Evolutionary conservation across 306 rosid species (phyloP).

Genomic region (Quercus wislizeni): DNA sequence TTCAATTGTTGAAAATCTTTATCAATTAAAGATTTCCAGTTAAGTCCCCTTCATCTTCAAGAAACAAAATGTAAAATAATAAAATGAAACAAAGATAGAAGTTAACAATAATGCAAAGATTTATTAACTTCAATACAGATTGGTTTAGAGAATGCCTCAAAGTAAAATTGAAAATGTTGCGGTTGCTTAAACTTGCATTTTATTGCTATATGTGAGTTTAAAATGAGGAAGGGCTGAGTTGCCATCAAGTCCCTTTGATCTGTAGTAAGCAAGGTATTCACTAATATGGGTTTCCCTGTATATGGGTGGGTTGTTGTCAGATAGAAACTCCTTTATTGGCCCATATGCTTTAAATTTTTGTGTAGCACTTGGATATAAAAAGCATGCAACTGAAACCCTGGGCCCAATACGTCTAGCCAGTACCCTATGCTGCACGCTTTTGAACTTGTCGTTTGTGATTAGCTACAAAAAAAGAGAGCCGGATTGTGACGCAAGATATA

Average conservation of each 20-base stretch:
- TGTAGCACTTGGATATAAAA: conserved; percentile 55
- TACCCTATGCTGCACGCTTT: conserved; percentile 41
- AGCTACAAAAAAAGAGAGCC: conserved; percentile 36
- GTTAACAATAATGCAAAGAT: background rate
- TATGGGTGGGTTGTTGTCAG: conserved; percentile 43
- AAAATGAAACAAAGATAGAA: too few relatives aligned
- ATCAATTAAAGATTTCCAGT: background rate
- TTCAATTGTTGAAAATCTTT: background rate
- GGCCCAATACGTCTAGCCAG: conserved; percentile 43
- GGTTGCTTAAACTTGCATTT: background rate
- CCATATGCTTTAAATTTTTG: conserved; percentile 19
- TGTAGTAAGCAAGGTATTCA: conserved; percentile 56
- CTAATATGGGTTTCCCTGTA: conserved; percentile 51
- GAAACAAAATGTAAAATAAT: background rate
- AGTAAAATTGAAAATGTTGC: background rate
- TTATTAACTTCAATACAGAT: background rate
- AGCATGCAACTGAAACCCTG: conserved; percentile 70
- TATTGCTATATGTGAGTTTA: conserved; percentile 3
- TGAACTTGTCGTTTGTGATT: conserved; percentile 73
- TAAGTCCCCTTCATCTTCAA: background rate
- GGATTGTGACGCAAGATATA: too few relatives aligned
- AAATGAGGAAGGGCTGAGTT: conserved; percentile 55
- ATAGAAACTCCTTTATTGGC: conserved; percentile 53
- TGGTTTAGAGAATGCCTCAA: background rate
- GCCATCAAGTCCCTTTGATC: conserved; percentile 70